phyloP scores from a whole-genome alignment of 169 alveolate species.

The Plasmodium vivax region DNA sequence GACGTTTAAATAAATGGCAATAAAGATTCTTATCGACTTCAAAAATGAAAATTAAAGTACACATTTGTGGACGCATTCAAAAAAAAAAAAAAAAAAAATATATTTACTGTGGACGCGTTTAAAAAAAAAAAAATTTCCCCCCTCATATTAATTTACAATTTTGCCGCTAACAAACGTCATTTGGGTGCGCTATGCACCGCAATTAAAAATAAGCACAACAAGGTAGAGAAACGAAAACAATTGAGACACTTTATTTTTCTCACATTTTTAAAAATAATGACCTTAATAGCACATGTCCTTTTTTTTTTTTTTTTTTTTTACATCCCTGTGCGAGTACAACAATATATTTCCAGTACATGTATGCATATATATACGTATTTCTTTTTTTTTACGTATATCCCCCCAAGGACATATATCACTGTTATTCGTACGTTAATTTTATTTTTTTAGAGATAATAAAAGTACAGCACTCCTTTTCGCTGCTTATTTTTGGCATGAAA shows the following conservation, averaged over 20 bases:
- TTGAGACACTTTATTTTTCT: constrained; percentile 32
- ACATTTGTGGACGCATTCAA: background rate
- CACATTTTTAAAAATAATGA: constrained; percentile 6
- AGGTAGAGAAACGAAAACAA: background rate
- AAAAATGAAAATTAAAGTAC: constrained; percentile 7
- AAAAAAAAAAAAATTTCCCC: background rate
- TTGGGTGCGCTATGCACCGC: background rate
- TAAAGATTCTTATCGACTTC: constrained; percentile 31
- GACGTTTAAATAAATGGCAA: constrained; percentile 20
- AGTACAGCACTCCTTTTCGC: background rate
- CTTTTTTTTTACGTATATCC: background rate
- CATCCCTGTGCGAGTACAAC: constrained; percentile 36
- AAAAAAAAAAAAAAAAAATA: constrained; percentile 3
- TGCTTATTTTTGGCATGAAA: background rate
- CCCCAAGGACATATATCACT: background rate
- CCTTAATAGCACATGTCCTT: background rate
- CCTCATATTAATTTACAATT: constrained; percentile 7
- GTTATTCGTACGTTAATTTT: background rate
- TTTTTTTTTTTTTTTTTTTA: constrained; percentile 3
- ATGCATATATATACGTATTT: background rate
- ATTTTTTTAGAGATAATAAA: background rate
- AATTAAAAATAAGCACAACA: constrained; percentile 19
- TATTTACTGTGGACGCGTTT: background rate
- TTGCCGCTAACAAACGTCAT: background rate
- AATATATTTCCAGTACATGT: constrained; percentile 5